Base-by-base conservation (phyloP, 139 green algal genomes). In the Coccomyxa sp. region DNA sequence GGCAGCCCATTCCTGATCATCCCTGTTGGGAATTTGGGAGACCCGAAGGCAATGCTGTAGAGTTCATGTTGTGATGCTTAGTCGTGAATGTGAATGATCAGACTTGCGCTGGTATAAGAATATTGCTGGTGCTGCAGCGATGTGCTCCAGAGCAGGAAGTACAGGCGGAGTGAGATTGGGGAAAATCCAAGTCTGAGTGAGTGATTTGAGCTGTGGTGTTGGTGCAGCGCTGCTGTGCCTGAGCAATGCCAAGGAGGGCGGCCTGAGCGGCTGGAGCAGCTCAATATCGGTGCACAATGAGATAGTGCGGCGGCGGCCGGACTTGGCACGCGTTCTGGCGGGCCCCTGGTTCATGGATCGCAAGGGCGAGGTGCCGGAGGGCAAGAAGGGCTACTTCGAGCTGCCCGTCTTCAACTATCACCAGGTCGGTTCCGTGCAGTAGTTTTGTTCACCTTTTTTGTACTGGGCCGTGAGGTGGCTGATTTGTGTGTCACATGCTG, bases 221-320 rank as follows among this genome's bases (percentile, higher is more conserved):
- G 27, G 23, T 82, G 78, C 82, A 90, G 86, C 84, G 15, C 84
- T 94, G 84, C 83, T 93, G 79, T 93, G 89, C 86, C 82, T 93
- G 78, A 78, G 86, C 57, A 82, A 80, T 0, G 90, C 88, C 45
- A 88, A 88, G 82, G 71, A 88, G 58, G 90, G 91, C 25, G 91
- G 90, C 17, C 76, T 89, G 67, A 91, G 79, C 86, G 90, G 88
- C 81, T 92, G 88, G 86, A 87, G 71, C 80, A 87, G 77, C 75
- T 86, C 76, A 59, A 86, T 89, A 32, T 59, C 86, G 11, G 87
- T 90, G 21, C 84, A 94, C 86, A 94, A 95, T 51, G 83, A 90
- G 75, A 88, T 94, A 27, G 67, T 93, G 67, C 23, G 63, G 16
- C 45, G 51, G 30, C 68, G 83, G 38, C 86, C 82, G 25, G 85